Base-by-base conservation (phyloP, 257 asterid genomes). In the Ajuga chamaepitys region DNA sequence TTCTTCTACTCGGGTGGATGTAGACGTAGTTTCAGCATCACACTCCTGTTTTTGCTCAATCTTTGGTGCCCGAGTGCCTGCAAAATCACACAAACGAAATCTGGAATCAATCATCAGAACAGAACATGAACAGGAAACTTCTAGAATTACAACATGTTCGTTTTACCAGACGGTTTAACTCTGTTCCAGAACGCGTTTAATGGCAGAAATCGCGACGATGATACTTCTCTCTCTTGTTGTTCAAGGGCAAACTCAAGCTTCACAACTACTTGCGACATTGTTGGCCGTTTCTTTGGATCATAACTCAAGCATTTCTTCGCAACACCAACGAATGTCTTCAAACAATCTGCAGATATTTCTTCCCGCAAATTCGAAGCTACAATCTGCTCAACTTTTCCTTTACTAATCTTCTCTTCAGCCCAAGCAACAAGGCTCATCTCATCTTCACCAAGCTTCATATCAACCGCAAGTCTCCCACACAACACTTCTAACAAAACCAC, bases 291-390 rank as follows among this genome's bases (percentile, higher is more conserved):
- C 35, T 66, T 24, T 5, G 71, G 62, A 4, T 66, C 54, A 37
- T 0, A 18, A 9, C 14, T 13, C 62, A 66, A 52, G 30, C 71
- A 52, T 52, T 40, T 65, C 7, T 30, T 14, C 4, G 54, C 62
- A 22, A 38, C 6, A 30, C 16, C 62, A 4, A 37, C 54, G 52
- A 14, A 66, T 8, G 30, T 18, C 47, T 66, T 25, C 9, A 66
- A 8, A 54, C 71, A 52, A 12, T 37, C 21, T 4, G 34, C 17
- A 0, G 21, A 37, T 13, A 66, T 51, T 20, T 64, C 51, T 0
- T 18, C 51, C 50, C 50, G 45, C 66, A 83, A 20, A 77, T 66
- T 53, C 0, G 54, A 37, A 4, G 28, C 71, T n/a, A 66, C 71
- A 37, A 52, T 66, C 32, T n/a, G 22, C 2, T 37, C 53, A 24